These are phyloP conservation scores for Chaetomium olivaceum DNA, from an alignment of 2,329 filamentous ascomycete genomes.

Conservation along the genomic window DNA sequence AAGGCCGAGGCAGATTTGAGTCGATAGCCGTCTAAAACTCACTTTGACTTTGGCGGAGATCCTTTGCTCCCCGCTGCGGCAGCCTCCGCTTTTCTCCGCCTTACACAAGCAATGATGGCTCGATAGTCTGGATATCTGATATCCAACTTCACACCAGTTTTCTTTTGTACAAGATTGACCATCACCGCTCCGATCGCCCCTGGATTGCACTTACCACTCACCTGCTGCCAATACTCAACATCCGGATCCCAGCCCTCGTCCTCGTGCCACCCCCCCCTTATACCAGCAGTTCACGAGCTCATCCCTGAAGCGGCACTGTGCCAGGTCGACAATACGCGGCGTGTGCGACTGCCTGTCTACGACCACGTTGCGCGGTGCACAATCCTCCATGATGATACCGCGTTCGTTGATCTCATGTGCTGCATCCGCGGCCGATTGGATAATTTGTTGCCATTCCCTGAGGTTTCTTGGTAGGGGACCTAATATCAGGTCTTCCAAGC, in stretches of 20 bases:
- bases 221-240: slow-evolving; percentile 19
- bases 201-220: neutral
- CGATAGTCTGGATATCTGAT: slow-evolving; percentile 13
- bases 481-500: slow-evolving; percentile 1
- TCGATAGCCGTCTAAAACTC: too few species aligned
- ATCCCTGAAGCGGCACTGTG: slow-evolving; percentile 11
- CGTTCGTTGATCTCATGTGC: slow-evolving; percentile 13
- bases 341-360: slow-evolving; percentile 16
- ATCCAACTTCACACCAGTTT: slow-evolving; percentile 15
- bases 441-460: slow-evolving; percentile 13
- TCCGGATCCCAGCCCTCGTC: slow-evolving; percentile 21
- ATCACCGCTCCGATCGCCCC: slow-evolving; percentile 15
- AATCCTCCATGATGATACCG: slow-evolving; percentile 18
- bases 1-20: too few species aligned
- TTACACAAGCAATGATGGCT: slow-evolving; percentile 2
- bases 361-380: slow-evolving; percentile 19
- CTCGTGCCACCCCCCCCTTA: slow-evolving; percentile 5
- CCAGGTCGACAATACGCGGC: slow-evolving; percentile 16
- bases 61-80: neutral
- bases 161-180: slow-evolving; percentile 6
- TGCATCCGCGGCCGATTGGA: slow-evolving; percentile 16
- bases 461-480: slow-evolving; percentile 9
- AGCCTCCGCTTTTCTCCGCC: slow-evolving; percentile 11
- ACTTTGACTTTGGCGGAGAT: too few species aligned
- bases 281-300: slow-evolving; percentile 11